Percentiles rank a stretch among this genome's conserved stretches.
These are phyloP conservation scores for Chromosphaera perkinsii DNA, from an alignment of 208 protist genomes.

Conservation along the genomic window DNA sequence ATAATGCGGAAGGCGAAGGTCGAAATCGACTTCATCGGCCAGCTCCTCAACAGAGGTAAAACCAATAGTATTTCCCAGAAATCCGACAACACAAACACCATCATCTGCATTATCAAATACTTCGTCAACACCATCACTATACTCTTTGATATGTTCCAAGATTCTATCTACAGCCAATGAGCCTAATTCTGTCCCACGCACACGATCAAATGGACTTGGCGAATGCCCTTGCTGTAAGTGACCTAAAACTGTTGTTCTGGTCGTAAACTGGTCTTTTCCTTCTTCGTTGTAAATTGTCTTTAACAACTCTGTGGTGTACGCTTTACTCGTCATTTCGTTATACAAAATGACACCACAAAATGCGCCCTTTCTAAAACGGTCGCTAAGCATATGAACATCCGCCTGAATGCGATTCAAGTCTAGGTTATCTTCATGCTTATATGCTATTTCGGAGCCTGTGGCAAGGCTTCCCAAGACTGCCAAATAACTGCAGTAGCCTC, in stretches of 20 bases:
- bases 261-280: slow-evolving; percentile 29
- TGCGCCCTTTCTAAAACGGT: not conserved
- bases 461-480: slow-evolving; percentile 27
- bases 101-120: not conserved
- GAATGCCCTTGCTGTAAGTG: slow-evolving; percentile 53
- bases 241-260: slow-evolving; percentile 40
- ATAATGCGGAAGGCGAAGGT: slow-evolving; percentile 11
- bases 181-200: slow-evolving; percentile 11
- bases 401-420: slow-evolving; percentile 15
- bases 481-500: slow-evolving; percentile 46
- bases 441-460: slow-evolving; percentile 39
- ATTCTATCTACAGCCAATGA: not conserved
- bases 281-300: slow-evolving; percentile 44
- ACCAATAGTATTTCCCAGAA: not conserved
- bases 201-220: slow-evolving; percentile 48
- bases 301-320: slow-evolving; percentile 49
- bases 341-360: slow-evolving; percentile 36
- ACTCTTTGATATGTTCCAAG: slow-evolving; percentile 8
- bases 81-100: not conserved
- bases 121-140: not conserved
- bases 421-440: slow-evolving; percentile 43
- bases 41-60: not conserved
- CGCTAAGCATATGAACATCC: slow-evolving; percentile 8
- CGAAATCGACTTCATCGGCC: slow-evolving; percentile 1
- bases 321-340: slow-evolving; percentile 44